These are phyloP conservation scores for Corymbia maculata DNA, from an alignment of 345 rosid species.

Conservation along the genomic window DNA sequence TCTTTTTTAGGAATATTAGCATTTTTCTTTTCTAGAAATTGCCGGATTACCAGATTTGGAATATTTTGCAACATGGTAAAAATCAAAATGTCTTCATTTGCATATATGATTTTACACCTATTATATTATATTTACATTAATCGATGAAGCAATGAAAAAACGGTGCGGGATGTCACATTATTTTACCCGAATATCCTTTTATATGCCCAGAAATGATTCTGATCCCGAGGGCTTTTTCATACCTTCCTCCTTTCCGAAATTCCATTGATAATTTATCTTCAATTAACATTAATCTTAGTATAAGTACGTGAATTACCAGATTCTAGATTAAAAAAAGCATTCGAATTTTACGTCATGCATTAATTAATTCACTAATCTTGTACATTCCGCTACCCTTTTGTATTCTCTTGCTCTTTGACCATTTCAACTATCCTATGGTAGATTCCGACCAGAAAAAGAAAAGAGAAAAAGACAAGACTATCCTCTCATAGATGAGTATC, in stretches of 20 bases:
- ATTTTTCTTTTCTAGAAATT: neutral
- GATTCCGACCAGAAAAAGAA: neutral
- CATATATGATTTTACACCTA: neutral
- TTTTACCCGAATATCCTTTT: neutral
- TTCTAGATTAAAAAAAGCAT: neutral
- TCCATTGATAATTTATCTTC: neutral
- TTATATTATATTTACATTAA: neutral
- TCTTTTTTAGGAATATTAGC: neutral
- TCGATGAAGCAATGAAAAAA: neutral
- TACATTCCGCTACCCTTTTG: neutral
- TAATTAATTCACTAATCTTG: neutral
- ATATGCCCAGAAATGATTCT: neutral
- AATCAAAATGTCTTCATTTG: neutral
- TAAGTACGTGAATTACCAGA: neutral
- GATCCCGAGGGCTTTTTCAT: neutral
- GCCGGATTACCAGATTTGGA: neutral
- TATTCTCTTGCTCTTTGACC: neutral
- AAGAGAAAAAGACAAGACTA: fast-evolving
- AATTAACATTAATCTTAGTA: neutral
- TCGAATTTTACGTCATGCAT: neutral
- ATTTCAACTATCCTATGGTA: neutral
- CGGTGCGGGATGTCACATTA: neutral
- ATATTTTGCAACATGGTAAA: neutral
- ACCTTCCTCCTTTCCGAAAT: neutral
- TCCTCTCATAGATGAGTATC: neutral